These are phyloP conservation scores for Tripidium arundinaceum DNA, from an alignment of 202 grass and related monocot species.

Conservation along the genomic window DNA sequence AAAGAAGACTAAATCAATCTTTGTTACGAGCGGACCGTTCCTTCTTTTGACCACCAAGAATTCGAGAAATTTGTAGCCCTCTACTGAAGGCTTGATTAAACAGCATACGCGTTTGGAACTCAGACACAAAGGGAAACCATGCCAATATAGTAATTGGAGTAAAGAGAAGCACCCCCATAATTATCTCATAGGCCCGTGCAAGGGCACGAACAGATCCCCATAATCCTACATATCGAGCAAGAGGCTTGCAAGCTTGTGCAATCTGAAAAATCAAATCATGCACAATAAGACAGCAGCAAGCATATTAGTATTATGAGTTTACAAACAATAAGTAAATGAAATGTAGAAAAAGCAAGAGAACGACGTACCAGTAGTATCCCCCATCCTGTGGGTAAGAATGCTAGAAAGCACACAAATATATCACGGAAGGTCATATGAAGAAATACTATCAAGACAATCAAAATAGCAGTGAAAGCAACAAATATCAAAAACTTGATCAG, in stretches of 20 bases:
- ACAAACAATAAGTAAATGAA: constrained; percentile 11
- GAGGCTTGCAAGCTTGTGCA: constrained; percentile 65
- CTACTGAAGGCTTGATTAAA: constrained; percentile 95
- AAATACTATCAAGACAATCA: constrained; percentile 68
- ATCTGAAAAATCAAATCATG: constrained; percentile 47
- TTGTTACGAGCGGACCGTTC: constrained; percentile 49
- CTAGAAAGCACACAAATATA: constrained; percentile 68
- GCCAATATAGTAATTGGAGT: constrained; percentile 69
- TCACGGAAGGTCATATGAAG: constrained; percentile 74
- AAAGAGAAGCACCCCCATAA: constrained; percentile 75
- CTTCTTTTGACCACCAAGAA: constrained; percentile 76
- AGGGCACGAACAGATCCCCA: constrained; percentile 85
- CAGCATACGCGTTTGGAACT: constrained; percentile 90
- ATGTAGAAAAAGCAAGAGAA: constrained; percentile 1
- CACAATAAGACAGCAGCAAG: background rate
- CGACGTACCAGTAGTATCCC: constrained; percentile 71
- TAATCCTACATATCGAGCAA: constrained; percentile 40
- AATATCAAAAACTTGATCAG: constrained; percentile 95
- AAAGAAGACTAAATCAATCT: constrained; percentile 41
- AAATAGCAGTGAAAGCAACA: constrained; percentile 49
- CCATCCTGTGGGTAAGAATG: constrained; percentile 89
- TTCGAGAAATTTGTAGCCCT: constrained; percentile 87
- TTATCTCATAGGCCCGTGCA: constrained; percentile 76
- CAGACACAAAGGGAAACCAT: constrained; percentile 91
- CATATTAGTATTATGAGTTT: background rate